A percentile compares a stretch with the other conserved stretches of the same genome.
Conservation (phyloP, 345 rosid genomes). For the Heritiera fomes region DNA sequence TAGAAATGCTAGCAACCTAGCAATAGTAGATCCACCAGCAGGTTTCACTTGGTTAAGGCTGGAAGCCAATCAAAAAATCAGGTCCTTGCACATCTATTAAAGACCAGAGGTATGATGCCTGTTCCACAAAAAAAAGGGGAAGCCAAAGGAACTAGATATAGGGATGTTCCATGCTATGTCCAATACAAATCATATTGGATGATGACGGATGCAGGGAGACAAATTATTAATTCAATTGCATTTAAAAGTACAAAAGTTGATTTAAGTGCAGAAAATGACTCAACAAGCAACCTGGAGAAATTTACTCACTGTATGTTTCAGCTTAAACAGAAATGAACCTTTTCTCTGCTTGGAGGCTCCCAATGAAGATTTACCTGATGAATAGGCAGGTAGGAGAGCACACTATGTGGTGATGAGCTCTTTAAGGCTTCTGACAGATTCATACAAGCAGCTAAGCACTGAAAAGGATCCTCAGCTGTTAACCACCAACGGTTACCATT, state of each 20-base stretch:
- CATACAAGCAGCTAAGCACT: conserved; percentile 93
- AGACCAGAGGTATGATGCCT: not conserved
- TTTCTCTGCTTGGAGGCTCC: conserved; percentile 15
- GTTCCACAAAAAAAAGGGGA: not conserved
- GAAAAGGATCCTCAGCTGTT: conserved; percentile 96
- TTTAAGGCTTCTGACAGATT: conserved; percentile 83
- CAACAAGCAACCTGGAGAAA: conserved; percentile 1
- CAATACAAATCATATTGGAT: not conserved
- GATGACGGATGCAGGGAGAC: not conserved
- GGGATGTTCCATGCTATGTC: not conserved
- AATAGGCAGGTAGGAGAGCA: conserved; percentile 81
- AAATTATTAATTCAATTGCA: conserved; percentile 4
- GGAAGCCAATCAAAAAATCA: not conserved
- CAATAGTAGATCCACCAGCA: not conserved
- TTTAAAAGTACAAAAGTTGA: not conserved
- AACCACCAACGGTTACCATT: conserved; percentile 94
- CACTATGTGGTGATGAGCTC: conserved; percentile 68
- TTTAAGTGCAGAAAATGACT: not conserved
- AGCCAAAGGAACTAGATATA: not conserved
- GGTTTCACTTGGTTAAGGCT: not conserved
- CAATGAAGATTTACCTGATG: conserved; percentile 71
- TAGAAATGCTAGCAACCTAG: not conserved
- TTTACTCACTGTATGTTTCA: conserved; percentile 3
- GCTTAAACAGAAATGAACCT: not conserved
- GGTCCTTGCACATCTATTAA: not conserved